These are phyloP conservation scores for Cordyceps pruinosa DNA, from an alignment of 2,329 filamentous ascomycete species.

Conservation along the genomic window DNA sequence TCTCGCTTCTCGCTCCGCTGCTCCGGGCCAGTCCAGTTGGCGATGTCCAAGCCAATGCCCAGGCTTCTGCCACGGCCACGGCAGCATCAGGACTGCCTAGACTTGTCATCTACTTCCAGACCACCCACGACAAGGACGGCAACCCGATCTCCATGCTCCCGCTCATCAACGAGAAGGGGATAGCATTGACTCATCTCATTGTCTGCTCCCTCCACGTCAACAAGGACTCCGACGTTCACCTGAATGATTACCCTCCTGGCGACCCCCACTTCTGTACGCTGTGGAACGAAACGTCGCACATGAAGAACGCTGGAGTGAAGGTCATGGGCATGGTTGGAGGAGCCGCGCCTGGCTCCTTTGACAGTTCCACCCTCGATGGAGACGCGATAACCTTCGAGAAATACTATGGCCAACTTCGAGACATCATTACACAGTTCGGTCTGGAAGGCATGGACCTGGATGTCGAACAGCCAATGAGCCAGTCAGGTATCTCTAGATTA, in stretches of 20 bases:
- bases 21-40: conserved; percentile 5
- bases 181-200: conserved; percentile 66
- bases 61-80: conserved; percentile 1
- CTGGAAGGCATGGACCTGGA: conserved; percentile 68
- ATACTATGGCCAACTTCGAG: conserved; percentile 63
- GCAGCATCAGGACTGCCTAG: conserved; percentile 24
- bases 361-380: conserved; percentile 46
- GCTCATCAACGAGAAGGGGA: conserved; percentile 33
- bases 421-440: conserved; percentile 51
- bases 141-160: conserved; percentile 44
- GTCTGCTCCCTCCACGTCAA: conserved; percentile 78
- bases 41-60: background rate
- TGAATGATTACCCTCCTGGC: conserved; percentile 69
- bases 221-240: conserved; percentile 54
- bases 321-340: conserved; percentile 81
- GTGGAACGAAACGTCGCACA: conserved; percentile 64
- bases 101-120: conserved; percentile 46
- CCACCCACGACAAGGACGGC: conserved; percentile 35
- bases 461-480: conserved; percentile 66
- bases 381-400: conserved; percentile 55
- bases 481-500: conserved; percentile 55
- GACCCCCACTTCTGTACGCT: conserved; percentile 59
- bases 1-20: conserved; percentile 8
- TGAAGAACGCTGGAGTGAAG: conserved; percentile 67
- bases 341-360: conserved; percentile 66